Conservation (phyloP, 495 filamentous ascomycete species). For the Talaromyces ruber region DNA sequence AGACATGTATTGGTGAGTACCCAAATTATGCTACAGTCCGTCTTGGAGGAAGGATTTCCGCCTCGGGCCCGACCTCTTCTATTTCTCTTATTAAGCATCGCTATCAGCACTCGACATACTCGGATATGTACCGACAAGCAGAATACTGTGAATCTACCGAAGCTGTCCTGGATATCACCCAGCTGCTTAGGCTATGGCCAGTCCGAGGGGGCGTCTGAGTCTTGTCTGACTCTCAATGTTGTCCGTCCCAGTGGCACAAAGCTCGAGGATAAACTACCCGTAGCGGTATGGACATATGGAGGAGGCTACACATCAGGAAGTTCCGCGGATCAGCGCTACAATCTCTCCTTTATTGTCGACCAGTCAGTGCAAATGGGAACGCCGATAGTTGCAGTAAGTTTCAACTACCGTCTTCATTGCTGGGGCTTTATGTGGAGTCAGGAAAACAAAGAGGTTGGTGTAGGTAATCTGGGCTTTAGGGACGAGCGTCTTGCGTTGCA, state of each 20-base stretch:
- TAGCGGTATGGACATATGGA: conserved; percentile 17
- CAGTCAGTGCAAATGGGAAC: conserved; percentile 32
- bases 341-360: conserved; percentile 40
- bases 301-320: conserved; percentile 18
- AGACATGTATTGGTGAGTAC: too few relatives aligned
- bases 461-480: conserved; percentile 39
- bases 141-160: too few relatives aligned
- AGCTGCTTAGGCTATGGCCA: too few relatives aligned
- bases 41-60: background rate
- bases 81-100: background rate
- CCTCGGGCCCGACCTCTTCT: background rate
- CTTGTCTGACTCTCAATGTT: background rate
- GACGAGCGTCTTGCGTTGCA: conserved; percentile 44
- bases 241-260: background rate
- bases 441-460: conserved; percentile 14
- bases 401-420: conserved; percentile 39
- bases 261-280: conserved; percentile 16
- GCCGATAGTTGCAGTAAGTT: conserved; percentile 40
- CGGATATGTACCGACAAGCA: too few relatives aligned
- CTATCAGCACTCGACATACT: too few relatives aligned
- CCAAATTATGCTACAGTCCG: too few relatives aligned
- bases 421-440: conserved; percentile 35
- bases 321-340: conserved; percentile 27
- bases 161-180: too few relatives aligned
- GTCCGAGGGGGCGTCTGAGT: background rate